A percentile compares a stretch with the other conserved stretches of the same genome.
Conservation (phyloP, 345 rosid genomes). For the Hibiscus syriacus region DNA sequence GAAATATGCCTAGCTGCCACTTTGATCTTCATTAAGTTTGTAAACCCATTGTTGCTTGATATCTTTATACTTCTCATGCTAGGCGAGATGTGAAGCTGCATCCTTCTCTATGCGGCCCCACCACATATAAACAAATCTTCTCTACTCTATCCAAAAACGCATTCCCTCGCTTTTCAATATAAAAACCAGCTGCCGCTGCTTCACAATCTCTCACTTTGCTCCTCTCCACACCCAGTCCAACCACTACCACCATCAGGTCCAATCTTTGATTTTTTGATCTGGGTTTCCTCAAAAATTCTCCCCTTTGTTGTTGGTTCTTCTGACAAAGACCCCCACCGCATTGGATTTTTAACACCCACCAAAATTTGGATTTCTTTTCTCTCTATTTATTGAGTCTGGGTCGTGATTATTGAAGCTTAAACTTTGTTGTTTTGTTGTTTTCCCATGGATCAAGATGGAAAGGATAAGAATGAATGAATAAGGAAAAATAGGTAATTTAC, state of each 20-base stretch:
- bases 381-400: constrained; percentile 6
- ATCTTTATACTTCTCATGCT: constrained; percentile 99
- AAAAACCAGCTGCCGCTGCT: constrained; percentile 15
- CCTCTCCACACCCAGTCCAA: constrained; percentile 25
- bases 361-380: constrained; percentile 4
- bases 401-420: constrained; percentile 4
- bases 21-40: constrained; percentile 99
- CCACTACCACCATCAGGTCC: constrained; percentile 57
- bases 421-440: not conserved
- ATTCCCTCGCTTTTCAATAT: not conserved
- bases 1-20: constrained; percentile 99
- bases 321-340: constrained; percentile 42
- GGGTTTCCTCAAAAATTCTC: constrained; percentile 19
- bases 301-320: constrained; percentile 23
- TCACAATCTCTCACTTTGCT: constrained; percentile 18
- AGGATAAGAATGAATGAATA: not conserved
- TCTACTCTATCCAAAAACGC: not conserved
- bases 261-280: constrained; percentile 15
- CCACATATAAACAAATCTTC: constrained; percentile 14
- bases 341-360: constrained; percentile 30
- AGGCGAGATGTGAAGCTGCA: constrained; percentile 99
- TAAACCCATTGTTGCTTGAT: constrained; percentile 94
- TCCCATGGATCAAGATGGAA: constrained; percentile 19
- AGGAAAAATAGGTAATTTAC: not conserved
- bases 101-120: constrained; percentile 76